phyloP scores from a whole-genome alignment of 495 filamentous ascomycete species.

The Penicillium fimorum region DNA sequence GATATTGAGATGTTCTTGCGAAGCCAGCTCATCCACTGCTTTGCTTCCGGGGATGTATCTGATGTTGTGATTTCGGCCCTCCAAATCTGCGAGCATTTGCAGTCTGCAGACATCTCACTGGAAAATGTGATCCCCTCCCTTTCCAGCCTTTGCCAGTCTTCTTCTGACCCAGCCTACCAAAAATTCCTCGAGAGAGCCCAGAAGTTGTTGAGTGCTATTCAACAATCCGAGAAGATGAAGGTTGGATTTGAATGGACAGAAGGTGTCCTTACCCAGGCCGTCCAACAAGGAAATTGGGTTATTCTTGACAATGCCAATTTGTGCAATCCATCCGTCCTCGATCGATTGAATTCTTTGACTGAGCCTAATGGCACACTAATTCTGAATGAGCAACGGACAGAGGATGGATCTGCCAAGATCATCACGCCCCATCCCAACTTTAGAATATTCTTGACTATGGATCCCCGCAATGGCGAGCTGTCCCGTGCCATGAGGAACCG shows the following conservation, averaged over 20 bases:
- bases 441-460: slow-evolving; percentile 90
- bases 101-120: slow-evolving; percentile 32
- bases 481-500: slow-evolving; percentile 97
- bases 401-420: slow-evolving; percentile 76
- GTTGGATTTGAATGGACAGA: slow-evolving; percentile 96
- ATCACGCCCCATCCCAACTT: slow-evolving; percentile 84
- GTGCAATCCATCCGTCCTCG: slow-evolving; percentile 90
- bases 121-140: slow-evolving; percentile 37
- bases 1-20: slow-evolving; percentile 57
- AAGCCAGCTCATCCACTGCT: slow-evolving; percentile 47
- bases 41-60: slow-evolving; percentile 43
- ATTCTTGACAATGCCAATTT: slow-evolving; percentile 96
- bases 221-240: slow-evolving; percentile 52
- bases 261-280: slow-evolving; percentile 81
- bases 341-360: slow-evolving; percentile 89
- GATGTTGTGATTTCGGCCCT: slow-evolving; percentile 30
- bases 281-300: slow-evolving; percentile 86
- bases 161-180: slow-evolving; percentile 32
- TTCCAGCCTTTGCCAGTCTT: slow-evolving; percentile 30
- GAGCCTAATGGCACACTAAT: slow-evolving; percentile 85
- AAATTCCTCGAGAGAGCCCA: slow-evolving; percentile 35
- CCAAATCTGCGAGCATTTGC: slow-evolving; percentile 36
- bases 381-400: slow-evolving; percentile 85
- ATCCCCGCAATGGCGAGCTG: slow-evolving; percentile 88
- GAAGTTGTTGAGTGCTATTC: slow-evolving; percentile 41